These are phyloP conservation scores for Oropetium thomaeum DNA, from an alignment of 176 grass and related monocot genomes.

Conservation along the genomic window DNA sequence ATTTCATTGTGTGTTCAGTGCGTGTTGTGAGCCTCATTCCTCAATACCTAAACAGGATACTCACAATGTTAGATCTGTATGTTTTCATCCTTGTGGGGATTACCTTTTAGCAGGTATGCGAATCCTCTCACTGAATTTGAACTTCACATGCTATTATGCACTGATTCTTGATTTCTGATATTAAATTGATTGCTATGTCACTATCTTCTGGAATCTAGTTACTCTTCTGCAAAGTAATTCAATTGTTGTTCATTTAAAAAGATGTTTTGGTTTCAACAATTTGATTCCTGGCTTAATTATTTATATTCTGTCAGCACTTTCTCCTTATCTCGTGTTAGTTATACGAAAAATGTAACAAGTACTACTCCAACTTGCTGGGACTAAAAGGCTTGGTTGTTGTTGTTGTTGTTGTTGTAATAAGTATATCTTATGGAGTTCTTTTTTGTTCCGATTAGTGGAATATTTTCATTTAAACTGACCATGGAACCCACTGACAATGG, in stretches of 20 bases:
- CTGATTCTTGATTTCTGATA: constrained; percentile 18
- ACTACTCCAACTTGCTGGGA: too few species aligned
- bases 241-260: not conserved
- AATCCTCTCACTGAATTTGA: constrained; percentile 19
- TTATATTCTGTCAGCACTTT: not conserved
- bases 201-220: constrained; percentile 4
- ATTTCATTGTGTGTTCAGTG: not conserved
- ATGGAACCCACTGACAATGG: constrained; percentile 13
- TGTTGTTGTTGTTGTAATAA: too few species aligned
- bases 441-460: not conserved
- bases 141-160: constrained; percentile 20
- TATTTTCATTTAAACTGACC: constrained; percentile 5
- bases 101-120: constrained; percentile 83
- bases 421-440: not conserved
- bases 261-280: not conserved
- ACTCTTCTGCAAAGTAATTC: not conserved
- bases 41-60: constrained; percentile 67
- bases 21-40: not conserved
- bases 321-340: not conserved
- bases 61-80: constrained; percentile 97
- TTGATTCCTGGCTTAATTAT: not conserved
- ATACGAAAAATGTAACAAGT: constrained; percentile 5
- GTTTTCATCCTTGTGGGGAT: constrained; percentile 96
- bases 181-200: not conserved
- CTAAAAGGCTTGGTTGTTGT: too few species aligned